Evolutionary conservation across 2,329 filamentous ascomycete genomes (phyloP).

Genomic region (Aspergillus ustus): DNA sequence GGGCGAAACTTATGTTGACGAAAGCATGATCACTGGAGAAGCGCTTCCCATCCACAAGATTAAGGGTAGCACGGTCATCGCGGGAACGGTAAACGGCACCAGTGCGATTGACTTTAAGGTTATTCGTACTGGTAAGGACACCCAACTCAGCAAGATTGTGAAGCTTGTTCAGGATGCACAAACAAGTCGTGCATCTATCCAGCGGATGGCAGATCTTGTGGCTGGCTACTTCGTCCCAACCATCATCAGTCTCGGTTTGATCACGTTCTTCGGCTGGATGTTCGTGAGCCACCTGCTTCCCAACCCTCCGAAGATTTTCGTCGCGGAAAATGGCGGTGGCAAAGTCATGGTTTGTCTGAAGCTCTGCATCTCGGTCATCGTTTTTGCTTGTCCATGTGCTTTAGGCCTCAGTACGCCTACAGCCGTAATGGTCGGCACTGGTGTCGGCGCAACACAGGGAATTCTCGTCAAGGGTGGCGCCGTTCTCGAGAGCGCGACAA

Average conservation of each 20-base stretch:
- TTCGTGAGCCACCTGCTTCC: slow-evolving; percentile 82
- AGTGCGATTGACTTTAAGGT: slow-evolving; percentile 92
- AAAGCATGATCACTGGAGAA: slow-evolving; percentile 98
- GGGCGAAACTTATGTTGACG: slow-evolving; percentile 91
- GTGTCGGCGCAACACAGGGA: slow-evolving; percentile 90
- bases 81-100: slow-evolving; percentile 92
- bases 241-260: slow-evolving; percentile 80
- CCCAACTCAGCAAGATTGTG: slow-evolving; percentile 96
- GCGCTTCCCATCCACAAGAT: slow-evolving; percentile 93
- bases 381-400: slow-evolving; percentile 96
- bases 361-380: slow-evolving; percentile 97
- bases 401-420: slow-evolving; percentile 95
- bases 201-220: slow-evolving; percentile 85
- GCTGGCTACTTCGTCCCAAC: slow-evolving; percentile 93
- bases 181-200: slow-evolving; percentile 90
- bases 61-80: slow-evolving; percentile 78
- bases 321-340: slow-evolving; percentile 78
- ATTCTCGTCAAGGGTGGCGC: slow-evolving; percentile 98
- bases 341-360: slow-evolving; percentile 96
- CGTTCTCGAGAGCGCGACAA: slow-evolving; percentile 86
- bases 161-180: slow-evolving; percentile 98
- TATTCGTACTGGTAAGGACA: slow-evolving; percentile 89
- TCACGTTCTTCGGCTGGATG: slow-evolving; percentile 94
- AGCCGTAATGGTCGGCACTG: slow-evolving; percentile 99
- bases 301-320: slow-evolving; percentile 87